Evolutionary conservation across 208 protist species (phyloP).

Genomic region (Trypanosoma vivax): DNA sequence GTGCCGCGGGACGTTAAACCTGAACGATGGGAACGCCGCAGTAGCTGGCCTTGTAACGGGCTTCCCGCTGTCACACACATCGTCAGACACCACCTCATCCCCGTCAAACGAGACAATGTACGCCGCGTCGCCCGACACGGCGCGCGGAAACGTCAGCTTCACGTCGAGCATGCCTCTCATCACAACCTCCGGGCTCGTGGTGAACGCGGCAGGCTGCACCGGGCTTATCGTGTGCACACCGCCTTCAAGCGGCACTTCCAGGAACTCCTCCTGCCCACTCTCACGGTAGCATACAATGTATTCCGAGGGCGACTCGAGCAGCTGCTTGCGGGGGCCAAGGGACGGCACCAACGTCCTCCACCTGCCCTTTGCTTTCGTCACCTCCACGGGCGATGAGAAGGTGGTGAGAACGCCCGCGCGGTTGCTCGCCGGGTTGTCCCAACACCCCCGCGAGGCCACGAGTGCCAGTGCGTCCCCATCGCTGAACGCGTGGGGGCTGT

Average conservation of each 20-base stretch:
- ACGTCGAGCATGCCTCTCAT: conserved; percentile 42
- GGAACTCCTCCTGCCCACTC: conserved; percentile 55
- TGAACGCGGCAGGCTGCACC: conserved; percentile 50
- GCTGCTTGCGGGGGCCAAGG: conserved; percentile 58
- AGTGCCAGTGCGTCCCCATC: too few species aligned
- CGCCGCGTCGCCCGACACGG: conserved; percentile 43
- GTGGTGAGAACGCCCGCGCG: too few species aligned
- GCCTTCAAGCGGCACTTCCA: conserved; percentile 50
- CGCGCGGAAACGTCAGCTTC: conserved; percentile 43
- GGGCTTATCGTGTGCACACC: conserved; percentile 17
- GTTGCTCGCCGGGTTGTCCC: too few species aligned
- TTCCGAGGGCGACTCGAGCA: conserved; percentile 23
- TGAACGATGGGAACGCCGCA: conserved; percentile 51
- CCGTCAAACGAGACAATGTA: conserved; percentile 60
- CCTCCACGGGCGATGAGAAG: too few species aligned
- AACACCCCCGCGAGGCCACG: too few species aligned
- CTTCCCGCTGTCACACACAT: conserved; percentile 49
- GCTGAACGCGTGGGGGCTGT: not conserved
- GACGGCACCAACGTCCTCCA: conserved; percentile 79
- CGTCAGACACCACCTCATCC: conserved; percentile 35
- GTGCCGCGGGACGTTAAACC: conserved; percentile 40
- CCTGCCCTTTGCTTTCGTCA: conserved; percentile 5
- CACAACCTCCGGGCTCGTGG: conserved; percentile 37
- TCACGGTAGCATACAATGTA: conserved; percentile 79
- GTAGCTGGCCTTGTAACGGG: conserved; percentile 25